Evolutionary conservation across 768 basidiomycete genomes (phyloP), one percentile per base, ranked within the genome.

Genomic region (Thelephora ganbajun): DNA sequence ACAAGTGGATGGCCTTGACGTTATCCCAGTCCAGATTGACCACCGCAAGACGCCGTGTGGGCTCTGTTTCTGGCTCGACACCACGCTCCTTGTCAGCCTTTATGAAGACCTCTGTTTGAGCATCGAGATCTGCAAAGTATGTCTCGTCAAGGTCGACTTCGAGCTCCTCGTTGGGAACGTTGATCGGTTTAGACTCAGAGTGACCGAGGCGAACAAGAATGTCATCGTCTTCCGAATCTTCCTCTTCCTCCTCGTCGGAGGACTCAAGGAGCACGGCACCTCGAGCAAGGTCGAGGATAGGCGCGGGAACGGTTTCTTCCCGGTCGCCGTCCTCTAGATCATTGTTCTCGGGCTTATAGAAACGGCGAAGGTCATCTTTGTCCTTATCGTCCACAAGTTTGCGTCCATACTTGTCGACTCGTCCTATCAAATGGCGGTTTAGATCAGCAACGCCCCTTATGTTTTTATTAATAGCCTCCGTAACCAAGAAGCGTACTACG

Each of bases 11-110:
- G 0, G 94, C 90, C 48, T 84, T 83, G 45, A 98, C 79, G 63
- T 97, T 77, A 61, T 98, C 96, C 96, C 96, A 99, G 65, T 99
- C 96, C 45, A 98, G 75, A 61, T 98, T 97, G 53, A 98, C 94
- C 41, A 84, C 75, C 0, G 94, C 96, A 6, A 99, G 60, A 19
- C 94, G 73, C 47, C 67, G 71, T 2, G 90, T 91, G 9, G 56
- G 62, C 43, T 68, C 62, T 9, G 68, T 63, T 7, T 66, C 70
- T 1, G 67, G 66, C 11, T 54, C 61, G 3, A 58, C 57, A 6
- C 63, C 66, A 2, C 69, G 67, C 19, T 72, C 70, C 9, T 71
- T 69, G 46, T 76, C 72, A 2, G 66, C 61, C 16, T 60, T 51
- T 34, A 70, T 61, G 51, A 81, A 83, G 14, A 66, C 76, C 19